These are phyloP conservation scores for Plasmodium malariae DNA, from an alignment of 169 alveolate genomes.

Conservation along the genomic window DNA sequence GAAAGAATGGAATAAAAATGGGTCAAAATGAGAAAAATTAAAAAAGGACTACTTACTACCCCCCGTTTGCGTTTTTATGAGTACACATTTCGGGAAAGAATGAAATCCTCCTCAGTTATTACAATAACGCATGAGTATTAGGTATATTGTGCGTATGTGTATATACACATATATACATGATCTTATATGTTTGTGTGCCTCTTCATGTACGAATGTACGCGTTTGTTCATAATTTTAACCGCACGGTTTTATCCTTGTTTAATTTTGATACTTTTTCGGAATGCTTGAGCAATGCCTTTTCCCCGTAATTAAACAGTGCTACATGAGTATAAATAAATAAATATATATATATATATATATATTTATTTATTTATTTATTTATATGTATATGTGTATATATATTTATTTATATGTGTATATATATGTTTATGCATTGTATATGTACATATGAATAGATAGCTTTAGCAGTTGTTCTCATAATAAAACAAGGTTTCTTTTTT, in stretches of 20 bases:
- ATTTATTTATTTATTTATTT: background rate
- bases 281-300: background rate
- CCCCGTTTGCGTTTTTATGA: background rate
- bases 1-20: background rate
- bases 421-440: background rate
- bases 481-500: background rate
- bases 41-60: background rate
- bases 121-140: too few relatives aligned
- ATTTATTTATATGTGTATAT: background rate
- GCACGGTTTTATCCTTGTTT: too few relatives aligned
- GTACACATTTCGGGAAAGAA: background rate
- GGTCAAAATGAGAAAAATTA: background rate
- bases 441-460: background rate
- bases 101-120: background rate
- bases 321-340: background rate
- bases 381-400: background rate
- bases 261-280: too few relatives aligned
- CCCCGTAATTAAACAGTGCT: background rate
- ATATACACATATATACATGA: background rate
- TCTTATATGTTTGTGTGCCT: background rate
- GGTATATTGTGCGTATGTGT: too few relatives aligned
- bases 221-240: background rate
- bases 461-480: background rate
- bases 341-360: background rate
- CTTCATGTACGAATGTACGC: background rate